Evolutionary conservation across 2,329 filamentous ascomycete genomes (phyloP).

Genomic region (Hymenoscyphus scutula): DNA sequence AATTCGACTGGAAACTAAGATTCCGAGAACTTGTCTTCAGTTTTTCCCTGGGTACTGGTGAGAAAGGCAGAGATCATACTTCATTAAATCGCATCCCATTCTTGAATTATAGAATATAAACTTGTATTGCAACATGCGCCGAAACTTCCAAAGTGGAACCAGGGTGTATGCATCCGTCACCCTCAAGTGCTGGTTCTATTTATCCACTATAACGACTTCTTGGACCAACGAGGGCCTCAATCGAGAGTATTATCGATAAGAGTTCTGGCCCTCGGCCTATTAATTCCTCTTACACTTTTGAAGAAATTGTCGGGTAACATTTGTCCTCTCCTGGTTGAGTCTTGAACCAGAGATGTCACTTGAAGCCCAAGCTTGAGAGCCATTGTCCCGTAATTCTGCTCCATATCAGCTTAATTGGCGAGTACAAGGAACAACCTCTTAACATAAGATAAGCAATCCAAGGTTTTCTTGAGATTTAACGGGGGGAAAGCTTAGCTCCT

Average conservation of each 20-base stretch:
- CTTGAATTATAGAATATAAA: not conserved
- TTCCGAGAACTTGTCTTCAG: not conserved
- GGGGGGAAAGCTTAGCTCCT: not conserved
- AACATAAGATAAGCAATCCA: not conserved
- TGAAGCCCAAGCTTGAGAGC: too few species aligned
- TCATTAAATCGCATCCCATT: not conserved
- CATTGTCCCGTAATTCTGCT: too few species aligned
- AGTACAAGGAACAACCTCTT: not conserved
- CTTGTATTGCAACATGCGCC: not conserved
- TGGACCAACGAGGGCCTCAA: too few species aligned
- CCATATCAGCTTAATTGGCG: too few species aligned
- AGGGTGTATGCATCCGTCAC: not conserved
- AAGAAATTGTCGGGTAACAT: too few species aligned
- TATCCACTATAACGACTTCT: too few species aligned
- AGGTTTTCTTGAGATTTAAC: not conserved
- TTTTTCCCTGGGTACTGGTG: not conserved
- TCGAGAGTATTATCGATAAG: too few species aligned
- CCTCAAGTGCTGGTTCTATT: not conserved
- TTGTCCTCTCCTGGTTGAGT: too few species aligned
- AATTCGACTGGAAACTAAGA: too few species aligned
- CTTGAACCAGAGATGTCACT: too few species aligned
- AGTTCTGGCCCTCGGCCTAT: too few species aligned
- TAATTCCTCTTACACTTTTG: too few species aligned
- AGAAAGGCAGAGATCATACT: not conserved
- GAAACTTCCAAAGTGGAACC: not conserved